phyloP scores from a whole-genome alignment of 176 grass and related monocot species.

The Tillandsia leiboldiana region DNA sequence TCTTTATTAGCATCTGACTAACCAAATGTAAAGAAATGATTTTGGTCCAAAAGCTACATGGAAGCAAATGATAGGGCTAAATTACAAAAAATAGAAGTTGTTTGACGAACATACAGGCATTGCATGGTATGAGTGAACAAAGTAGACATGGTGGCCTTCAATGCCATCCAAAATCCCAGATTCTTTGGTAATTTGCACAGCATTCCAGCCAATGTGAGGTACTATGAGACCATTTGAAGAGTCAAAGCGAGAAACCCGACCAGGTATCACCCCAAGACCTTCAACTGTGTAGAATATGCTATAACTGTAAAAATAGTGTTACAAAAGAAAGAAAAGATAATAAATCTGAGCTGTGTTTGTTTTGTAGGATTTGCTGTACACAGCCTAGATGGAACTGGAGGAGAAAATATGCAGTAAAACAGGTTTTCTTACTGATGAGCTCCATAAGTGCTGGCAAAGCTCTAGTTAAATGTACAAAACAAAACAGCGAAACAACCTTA shows the following conservation, averaged over 20 bases:
- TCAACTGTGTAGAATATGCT: conserved; percentile 45
- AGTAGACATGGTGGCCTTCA: conserved; percentile 85
- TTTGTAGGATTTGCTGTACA: neutral
- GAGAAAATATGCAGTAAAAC: too few relatives aligned
- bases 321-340: neutral
- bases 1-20: conserved; percentile 86
- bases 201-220: conserved; percentile 98
- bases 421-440: too few relatives aligned
- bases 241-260: conserved; percentile 69
- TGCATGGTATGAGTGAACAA: conserved; percentile 90
- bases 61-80: neutral
- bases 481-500: neutral
- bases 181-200: conserved; percentile 71
- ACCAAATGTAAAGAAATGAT: conserved; percentile 28
- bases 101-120: conserved; percentile 40
- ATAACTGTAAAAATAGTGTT: conserved; percentile 1
- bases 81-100: conserved; percentile 10
- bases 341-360: neutral
- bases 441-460: too few relatives aligned
- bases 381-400: too few relatives aligned
- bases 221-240: conserved; percentile 72
- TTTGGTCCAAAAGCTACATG: conserved; percentile 24
- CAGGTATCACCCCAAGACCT: conserved; percentile 91
- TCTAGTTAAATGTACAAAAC: too few relatives aligned
- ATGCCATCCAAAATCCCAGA: conserved; percentile 60